Conservation (phyloP, 441 rosid species). For the Mallotus japonicus region DNA sequence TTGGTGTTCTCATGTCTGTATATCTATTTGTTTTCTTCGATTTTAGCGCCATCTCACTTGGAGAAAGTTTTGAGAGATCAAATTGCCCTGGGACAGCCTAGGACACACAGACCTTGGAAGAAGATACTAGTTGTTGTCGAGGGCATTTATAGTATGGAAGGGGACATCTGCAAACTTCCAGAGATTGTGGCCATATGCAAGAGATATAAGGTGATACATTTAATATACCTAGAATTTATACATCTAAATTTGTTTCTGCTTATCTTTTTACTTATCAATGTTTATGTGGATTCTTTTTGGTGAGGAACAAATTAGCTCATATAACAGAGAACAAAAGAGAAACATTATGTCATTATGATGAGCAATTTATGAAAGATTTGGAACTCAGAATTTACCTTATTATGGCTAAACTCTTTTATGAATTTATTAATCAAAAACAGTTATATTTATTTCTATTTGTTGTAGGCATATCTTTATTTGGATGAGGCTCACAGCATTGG, state of each 20-base stretch:
- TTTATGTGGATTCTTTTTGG: no score
- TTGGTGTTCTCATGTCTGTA: not conserved
- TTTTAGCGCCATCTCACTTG: conserved; percentile 76
- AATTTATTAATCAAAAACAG: not conserved
- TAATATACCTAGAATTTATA: not conserved
- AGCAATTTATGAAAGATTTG: not conserved
- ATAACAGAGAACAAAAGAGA: not conserved
- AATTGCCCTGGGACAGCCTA: conserved; percentile 85
- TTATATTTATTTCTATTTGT: conserved; percentile 5
- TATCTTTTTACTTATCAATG: not conserved
- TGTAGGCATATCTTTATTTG: conserved; percentile 66
- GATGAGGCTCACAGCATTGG: conserved; percentile 97
- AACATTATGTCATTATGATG: not conserved
- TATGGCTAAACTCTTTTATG: not conserved
- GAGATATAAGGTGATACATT: conserved; percentile 61
- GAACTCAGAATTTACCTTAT: not conserved
- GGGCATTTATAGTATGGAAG: conserved; percentile 96
- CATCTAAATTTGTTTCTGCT: no score
- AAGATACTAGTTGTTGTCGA: conserved; percentile 80
- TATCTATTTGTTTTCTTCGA: not conserved
- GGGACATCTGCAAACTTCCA: conserved; percentile 76
- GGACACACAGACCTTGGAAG: conserved; percentile 94
- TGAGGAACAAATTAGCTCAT: no score
- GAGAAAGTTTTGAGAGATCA: conserved; percentile 87
- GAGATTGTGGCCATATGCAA: conserved; percentile 83